These are phyloP conservation scores for Xylaria cubensis DNA, from an alignment of 495 filamentous ascomycete genomes.

Conservation along the genomic window DNA sequence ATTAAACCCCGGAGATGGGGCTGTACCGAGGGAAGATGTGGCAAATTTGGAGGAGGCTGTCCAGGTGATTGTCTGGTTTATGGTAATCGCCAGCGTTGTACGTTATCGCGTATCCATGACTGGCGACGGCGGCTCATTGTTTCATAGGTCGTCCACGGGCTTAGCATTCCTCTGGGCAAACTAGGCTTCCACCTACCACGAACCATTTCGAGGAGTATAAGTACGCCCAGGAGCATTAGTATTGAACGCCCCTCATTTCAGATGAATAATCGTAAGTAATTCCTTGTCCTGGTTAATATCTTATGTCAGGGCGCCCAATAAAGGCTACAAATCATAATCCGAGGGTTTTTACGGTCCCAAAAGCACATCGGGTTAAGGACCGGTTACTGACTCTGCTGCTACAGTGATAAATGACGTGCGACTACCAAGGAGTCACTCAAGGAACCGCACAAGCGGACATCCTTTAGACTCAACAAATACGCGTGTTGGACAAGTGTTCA, in stretches of 20 bases:
- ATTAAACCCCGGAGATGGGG: slow-evolving; percentile 61
- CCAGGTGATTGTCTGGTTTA: slow-evolving; percentile 81
- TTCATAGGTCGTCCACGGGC: slow-evolving; percentile 77
- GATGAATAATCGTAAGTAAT: slow-evolving; percentile 13
- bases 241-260: slow-evolving; percentile 33
- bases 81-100: slow-evolving; percentile 85
- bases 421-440: slow-evolving; percentile 50
- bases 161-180: slow-evolving; percentile 85
- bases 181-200: slow-evolving; percentile 79
- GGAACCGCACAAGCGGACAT: slow-evolving; percentile 33
- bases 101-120: slow-evolving; percentile 45
- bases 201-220: slow-evolving; percentile 68
- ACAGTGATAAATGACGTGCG: neutral
- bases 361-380: neutral
- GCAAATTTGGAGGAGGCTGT: slow-evolving; percentile 66
- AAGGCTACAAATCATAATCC: neutral
- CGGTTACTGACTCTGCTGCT: neutral
- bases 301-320: no score
- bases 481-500: slow-evolving; percentile 54
- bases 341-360: neutral
- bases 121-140: neutral
- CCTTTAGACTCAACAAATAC: slow-evolving; percentile 36
- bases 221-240: slow-evolving; percentile 51
- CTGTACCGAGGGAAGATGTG: slow-evolving; percentile 69
- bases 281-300: neutral